A percentile compares a stretch with the other conserved stretches of the same genome.
These are phyloP conservation scores for Dichotomocladium elegans DNA, from an alignment of 371 early-diverging fungal species.

Conservation along the genomic window DNA sequence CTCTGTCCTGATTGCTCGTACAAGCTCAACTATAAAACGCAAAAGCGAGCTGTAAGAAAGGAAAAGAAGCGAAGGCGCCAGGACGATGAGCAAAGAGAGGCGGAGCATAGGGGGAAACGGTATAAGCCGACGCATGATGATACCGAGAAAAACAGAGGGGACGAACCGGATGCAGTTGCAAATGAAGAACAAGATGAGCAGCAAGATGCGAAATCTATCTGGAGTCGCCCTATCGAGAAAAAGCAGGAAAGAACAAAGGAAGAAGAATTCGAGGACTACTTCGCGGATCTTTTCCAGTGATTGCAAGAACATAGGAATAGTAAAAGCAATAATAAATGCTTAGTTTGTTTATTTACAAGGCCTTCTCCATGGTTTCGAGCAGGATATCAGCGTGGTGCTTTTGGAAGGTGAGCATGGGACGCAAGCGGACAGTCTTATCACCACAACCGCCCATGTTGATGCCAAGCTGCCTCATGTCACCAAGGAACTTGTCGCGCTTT, in stretches of 20 bases:
- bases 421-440: slow-evolving; percentile 56
- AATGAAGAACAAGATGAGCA: neutral
- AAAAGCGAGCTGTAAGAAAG: slow-evolving; percentile 23
- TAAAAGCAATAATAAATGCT: neutral
- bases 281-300: slow-evolving; percentile 43
- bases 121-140: neutral
- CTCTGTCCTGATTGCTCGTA: slow-evolving; percentile 68
- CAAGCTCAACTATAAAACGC: slow-evolving; percentile 35
- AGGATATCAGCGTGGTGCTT: slow-evolving; percentile 69
- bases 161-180: neutral
- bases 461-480: slow-evolving; percentile 57
- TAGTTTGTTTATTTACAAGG: slow-evolving; percentile 4
- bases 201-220: slow-evolving; percentile 21
- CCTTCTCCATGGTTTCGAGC: slow-evolving; percentile 53
- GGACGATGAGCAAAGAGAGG: slow-evolving; percentile 5
- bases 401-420: slow-evolving; percentile 73
- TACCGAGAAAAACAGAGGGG: neutral
- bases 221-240: slow-evolving; percentile 31
- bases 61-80: slow-evolving; percentile 6
- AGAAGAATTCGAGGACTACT: slow-evolving; percentile 46
- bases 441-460: slow-evolving; percentile 76
- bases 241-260: slow-evolving; percentile 39
- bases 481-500: slow-evolving; percentile 50
- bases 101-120: slow-evolving; percentile 5
- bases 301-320: neutral